Base-by-base conservation (phyloP, 225 moss, liverwort and hornwort species). In the Antitrichia curtipendula region DNA sequence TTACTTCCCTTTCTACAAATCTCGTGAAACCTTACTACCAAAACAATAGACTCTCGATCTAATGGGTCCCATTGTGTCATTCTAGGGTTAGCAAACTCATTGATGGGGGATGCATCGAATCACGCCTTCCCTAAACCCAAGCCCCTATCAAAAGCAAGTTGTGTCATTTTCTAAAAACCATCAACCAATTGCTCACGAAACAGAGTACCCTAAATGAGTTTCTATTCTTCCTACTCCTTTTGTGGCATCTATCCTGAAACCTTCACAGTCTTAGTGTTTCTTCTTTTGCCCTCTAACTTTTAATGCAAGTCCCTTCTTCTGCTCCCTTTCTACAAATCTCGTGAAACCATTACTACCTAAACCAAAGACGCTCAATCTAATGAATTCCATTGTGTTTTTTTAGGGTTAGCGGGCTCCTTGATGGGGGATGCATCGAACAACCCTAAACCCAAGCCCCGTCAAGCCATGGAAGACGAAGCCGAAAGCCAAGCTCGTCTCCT, bases 401-500 rank as follows among this genome's bases (percentile, higher is more conserved):
- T 47, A 38, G 56, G 63, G 43, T 56, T 89, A 85, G 82, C 61
- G 38, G 86, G 40, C 63, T 83, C 81, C 32, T 60, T 89, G 84
- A 89, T 82, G 87, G 84, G 81, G 86, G 75, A 84, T 63, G 83
- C 81, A 58, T 84, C 75, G 41, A 88, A 74, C 9, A 63, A 73
- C 40, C 76, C 43, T n/a, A 61, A 83, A 56, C 27, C 28, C 8
- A 41, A 25, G n/a, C 7, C 15, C 34, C 14, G 20, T 59, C 59
- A 31, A 28, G 36, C 86, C 34, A 85, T 90, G 89, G 77, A 82
- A 49, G 87, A 88, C 75, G 88, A 90, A 60, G 91, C 40, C 12
- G 88, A 92, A n/a, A 91, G 91, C 23, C 85, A 71, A 22, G 86
- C 87, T 14, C 34, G 64, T 54, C 77, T 89, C 13, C 78, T 96